Evolutionary conservation across 192 early-diverging fungal genomes (phyloP).

Genomic region (Backusella morwellensis): DNA sequence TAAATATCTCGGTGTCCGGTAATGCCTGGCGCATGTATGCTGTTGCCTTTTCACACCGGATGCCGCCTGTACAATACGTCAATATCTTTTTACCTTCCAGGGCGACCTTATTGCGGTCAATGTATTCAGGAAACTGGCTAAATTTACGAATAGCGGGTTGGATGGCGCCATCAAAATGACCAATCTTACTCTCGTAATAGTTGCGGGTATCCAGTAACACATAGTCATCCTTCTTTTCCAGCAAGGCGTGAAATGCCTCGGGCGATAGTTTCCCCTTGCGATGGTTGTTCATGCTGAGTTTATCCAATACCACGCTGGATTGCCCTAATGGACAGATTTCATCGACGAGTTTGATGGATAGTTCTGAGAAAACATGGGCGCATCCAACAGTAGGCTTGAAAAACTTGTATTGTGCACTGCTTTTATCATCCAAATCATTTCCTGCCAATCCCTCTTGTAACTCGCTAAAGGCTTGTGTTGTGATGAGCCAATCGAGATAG

Average conservation of each 20-base stretch:
- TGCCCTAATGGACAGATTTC: conserved; percentile 67
- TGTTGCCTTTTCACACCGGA: conserved; percentile 59
- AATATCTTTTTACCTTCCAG: conserved; percentile 55
- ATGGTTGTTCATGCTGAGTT: conserved; percentile 20
- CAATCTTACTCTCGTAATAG: conserved; percentile 65
- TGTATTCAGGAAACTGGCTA: conserved; percentile 56
- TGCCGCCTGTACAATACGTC: conserved; percentile 68
- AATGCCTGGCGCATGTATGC: conserved; percentile 49
- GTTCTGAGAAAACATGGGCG: conserved; percentile 55
- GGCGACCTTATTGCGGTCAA: conserved; percentile 43
- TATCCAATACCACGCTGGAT: conserved; percentile 29
- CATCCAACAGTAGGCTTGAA: conserved; percentile 69
- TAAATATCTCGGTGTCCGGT: conserved; percentile 46
- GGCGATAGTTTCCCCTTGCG: conserved; percentile 46
- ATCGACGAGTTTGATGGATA: conserved; percentile 57
- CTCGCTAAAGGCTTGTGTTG: conserved; percentile 8
- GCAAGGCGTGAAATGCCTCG: conserved; percentile 47
- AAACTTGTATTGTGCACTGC: conserved; percentile 32
- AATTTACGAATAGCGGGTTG: conserved; percentile 66
- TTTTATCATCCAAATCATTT: neutral
- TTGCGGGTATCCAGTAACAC: conserved; percentile 63
- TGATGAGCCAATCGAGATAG: conserved; percentile 47
- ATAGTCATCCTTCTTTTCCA: conserved; percentile 21
- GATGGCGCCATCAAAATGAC: conserved; percentile 57
- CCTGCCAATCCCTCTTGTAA: neutral